Evolutionary conservation across 495 filamentous ascomycete genomes (phyloP).

Genomic region (Neurospora sp.): DNA sequence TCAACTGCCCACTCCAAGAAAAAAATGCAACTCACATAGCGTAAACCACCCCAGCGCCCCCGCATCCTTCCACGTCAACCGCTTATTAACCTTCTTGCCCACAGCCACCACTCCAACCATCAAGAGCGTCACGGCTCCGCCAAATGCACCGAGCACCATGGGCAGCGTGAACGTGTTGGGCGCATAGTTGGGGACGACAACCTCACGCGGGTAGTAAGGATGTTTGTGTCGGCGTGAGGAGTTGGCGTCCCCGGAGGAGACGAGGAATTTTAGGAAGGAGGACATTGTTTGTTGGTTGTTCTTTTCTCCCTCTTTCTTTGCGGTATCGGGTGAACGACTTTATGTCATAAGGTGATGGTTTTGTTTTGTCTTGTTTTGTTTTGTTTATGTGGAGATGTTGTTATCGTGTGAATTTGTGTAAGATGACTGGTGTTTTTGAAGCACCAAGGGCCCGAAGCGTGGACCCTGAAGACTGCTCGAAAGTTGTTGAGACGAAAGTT

Average conservation of each 20-base stretch:
- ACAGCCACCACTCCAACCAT: constrained; percentile 32
- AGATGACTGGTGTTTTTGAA: neutral
- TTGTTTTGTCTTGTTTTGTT: neutral
- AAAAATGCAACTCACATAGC: constrained; percentile 29
- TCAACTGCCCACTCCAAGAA: neutral
- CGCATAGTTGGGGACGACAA: constrained; percentile 48
- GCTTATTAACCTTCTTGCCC: constrained; percentile 27
- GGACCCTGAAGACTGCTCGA: neutral
- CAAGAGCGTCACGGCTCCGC: constrained; percentile 31
- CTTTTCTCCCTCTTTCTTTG: too few relatives aligned
- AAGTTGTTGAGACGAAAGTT: neutral
- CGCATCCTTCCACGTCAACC: constrained; percentile 19
- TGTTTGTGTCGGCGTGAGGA: constrained; percentile 27
- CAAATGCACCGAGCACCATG: constrained; percentile 39
- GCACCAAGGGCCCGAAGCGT: neutral
- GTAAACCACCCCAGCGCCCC: constrained; percentile 54
- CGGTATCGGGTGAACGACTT: too few relatives aligned
- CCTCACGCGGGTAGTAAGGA: constrained; percentile 62
- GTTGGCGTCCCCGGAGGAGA: neutral
- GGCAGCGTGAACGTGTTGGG: constrained; percentile 37
- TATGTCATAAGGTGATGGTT: too few relatives aligned
- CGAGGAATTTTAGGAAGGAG: neutral
- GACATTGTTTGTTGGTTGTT: neutral
- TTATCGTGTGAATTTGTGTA: neutral
- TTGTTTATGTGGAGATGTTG: neutral